Base-by-base conservation (phyloP, 345 rosid species). In the Gossypium thurberi region DNA sequence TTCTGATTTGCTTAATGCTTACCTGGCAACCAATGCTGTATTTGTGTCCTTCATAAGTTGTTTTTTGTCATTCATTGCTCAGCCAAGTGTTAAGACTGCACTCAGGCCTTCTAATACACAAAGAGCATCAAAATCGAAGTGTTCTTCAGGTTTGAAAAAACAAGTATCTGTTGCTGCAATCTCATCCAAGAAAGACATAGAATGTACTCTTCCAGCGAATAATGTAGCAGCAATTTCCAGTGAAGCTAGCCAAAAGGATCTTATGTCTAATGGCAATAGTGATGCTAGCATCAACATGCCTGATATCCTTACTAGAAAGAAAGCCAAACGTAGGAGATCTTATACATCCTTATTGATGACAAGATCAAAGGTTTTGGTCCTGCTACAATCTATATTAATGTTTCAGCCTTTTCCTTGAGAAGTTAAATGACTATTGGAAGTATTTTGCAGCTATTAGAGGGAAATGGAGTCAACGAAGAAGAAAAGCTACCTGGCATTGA, bases 301-400 rank as follows among this genome's bases (percentile, higher is more conserved):
- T 33, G 80, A 81, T 70, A 69, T 65, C 68, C 81, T 69, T 73
- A 59, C 80, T 70, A 76, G 66, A 76, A 86, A 79, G 86, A 92
- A 83, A 77, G 82, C 92, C 62, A 79, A 74, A 69, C 93, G 98
- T 71, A 85, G 98, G 82, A 88, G 87, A 87, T 92, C 99, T 69
- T 95, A 88, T 74, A 95, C 99, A 48, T 89, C 90, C 73, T 80
- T 81, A 70, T 78, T 95, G 69, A 87, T 95, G 89, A 73, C 87
- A 69, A 78, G 88, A 80, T 88, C 96, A 70, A 91, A 90, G 97
- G 96, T 95, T 33, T 74, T 65, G 62, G 46, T 42, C 51, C 40
- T 12, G 17, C 73, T 80, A 21, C 28, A 10, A 15, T 72, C 14
- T 21, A 1, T 60, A 28, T 62, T 72, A 69, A 56, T 78, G 53